Conservation (phyloP, 2,329 filamentous ascomycete genomes). For the Diaporthe citrichinensis region DNA sequence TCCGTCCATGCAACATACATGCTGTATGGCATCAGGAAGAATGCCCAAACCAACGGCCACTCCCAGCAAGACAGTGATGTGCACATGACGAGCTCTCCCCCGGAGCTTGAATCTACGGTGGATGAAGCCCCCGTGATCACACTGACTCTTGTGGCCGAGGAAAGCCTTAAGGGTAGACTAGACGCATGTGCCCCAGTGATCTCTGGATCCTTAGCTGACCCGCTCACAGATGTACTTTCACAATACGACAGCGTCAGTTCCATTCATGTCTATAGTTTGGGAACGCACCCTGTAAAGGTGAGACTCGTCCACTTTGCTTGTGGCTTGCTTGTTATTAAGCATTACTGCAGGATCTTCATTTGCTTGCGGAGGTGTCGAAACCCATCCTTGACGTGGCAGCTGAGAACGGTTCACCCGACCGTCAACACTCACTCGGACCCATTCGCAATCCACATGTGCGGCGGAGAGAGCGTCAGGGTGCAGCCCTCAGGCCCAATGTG, state of each 20-base stretch:
- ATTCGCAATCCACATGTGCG: constrained; percentile 81
- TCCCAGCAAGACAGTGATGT: constrained; percentile 72
- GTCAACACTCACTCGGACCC: constrained; percentile 76
- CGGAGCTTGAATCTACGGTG: constrained; percentile 64
- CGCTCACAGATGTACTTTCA: constrained; percentile 70
- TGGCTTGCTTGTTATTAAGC: constrained; percentile 24
- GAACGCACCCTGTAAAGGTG: constrained; percentile 77
- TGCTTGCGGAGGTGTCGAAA: constrained; percentile 78
- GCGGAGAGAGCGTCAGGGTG: constrained; percentile 60
- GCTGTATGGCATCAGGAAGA: constrained; percentile 77
- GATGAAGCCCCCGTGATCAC: constrained; percentile 69
- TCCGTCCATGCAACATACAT: constrained; percentile 95
- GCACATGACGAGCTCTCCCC: constrained; percentile 77
- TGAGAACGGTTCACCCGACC: constrained; percentile 71
- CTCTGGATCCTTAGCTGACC: constrained; percentile 38
- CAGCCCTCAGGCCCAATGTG: constrained; percentile 47
- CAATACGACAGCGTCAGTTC: constrained; percentile 81
- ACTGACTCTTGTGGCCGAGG: constrained; percentile 79
- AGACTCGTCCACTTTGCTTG: constrained; percentile 3
- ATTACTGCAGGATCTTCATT: constrained; percentile 68
- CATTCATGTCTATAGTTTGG: constrained; percentile 90
- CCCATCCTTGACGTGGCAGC: constrained; percentile 70
- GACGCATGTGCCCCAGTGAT: neutral
- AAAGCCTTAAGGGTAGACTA: constrained; percentile 75
- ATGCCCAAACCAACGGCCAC: constrained; percentile 47